Evolutionary conservation across 2,329 filamentous ascomycete genomes (phyloP), one percentile per base, ranked within the genome.

Genomic region (Basipetospora chlamydospora): DNA sequence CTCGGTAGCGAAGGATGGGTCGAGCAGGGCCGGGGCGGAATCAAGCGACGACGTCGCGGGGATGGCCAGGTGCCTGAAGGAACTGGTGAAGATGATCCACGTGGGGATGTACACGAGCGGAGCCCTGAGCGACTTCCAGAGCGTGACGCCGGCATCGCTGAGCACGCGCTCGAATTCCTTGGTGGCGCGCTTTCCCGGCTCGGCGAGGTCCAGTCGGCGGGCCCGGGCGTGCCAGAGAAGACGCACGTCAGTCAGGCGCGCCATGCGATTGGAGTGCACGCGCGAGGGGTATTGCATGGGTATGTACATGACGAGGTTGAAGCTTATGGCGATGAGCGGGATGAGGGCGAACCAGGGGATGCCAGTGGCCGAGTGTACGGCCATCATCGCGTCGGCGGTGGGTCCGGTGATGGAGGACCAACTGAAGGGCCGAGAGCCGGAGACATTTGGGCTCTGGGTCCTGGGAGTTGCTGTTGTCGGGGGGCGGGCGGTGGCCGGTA

Each of bases 331-430:
- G 11, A 67, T 52, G n/a, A 67, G 53, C 4, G 70, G 68, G 32
- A 75, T 67, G 20, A 61, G 58, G 22, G 71, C 43, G 44, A 58
- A 71, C 70, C 70, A 75, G 2, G 69, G 67, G 2, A 65, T 47
- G 26, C 61, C 59, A 17, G 57, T 55, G 33, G 47, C 28, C 17
- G 41, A 39, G 46, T 75, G 69, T 8, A 66, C 37, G 31, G 52
- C 52, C 25, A 58, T 48, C 34, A 74, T 57, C 41, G 58, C 46
- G 35, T 61, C 50, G 22, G 66, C 60, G 3, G 64, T 55, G 33
- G 50, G 44, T 18, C 59, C 47, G 37, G 67, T 49, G 26, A 41
- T 37, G 16, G 16, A 26, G 13, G 16, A 13, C 15, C 16, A 10
- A 22, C 18, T 16, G 21, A 17, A 25, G 20, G 28, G 18, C 28